Evolutionary conservation across 177 flowering plant genomes (phyloP), one percentile per base, ranked within the genome.

Genomic region (Vitis hybrid): DNA sequence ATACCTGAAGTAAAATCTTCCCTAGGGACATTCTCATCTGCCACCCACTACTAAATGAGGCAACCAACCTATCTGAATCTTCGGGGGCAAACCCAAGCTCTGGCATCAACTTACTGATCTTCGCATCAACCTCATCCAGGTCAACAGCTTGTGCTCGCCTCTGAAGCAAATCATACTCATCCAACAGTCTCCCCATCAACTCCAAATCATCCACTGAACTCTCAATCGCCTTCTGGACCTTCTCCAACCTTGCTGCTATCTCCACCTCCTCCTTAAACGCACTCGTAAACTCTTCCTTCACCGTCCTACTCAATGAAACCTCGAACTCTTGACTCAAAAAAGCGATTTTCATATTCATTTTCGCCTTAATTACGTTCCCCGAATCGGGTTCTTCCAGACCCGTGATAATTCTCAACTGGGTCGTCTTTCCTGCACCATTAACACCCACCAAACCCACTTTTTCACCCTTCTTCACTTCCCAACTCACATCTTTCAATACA

Each of bases 21-120:
- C 99, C 99, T 19, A 95, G 89, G 0, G 98, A 90, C 91, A 95
- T 95, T 80, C 99, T 93, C 99, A 95, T 95, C 79, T 95, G 98
- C 98, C 97, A 96, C 45, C 99, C 98, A 60, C 97, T 83, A 72
- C 98, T 93, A 74, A 91, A 96, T 0, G 97, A 91, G 0, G 94
- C 99, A 48, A 96, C 99, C 52, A 92, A 70, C 79, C 97, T 82
- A 79, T 96, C 99, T 0, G 88, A 72, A 78, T 96, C 99, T 83
- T 96, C 98, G 0, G 84, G 68, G 0, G 87, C 39, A 73, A 96
- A 96, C 50, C 99, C 98, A 21, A 96, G 86, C 58, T 93, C 99
- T 2, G 99, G 97, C 94, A 96, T 83, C 89, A 93, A 72, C 83
- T 92, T 96, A 76, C 82, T 91, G 60, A 96, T 83, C 80, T 92